phyloP scores from a whole-genome alignment of 2,329 filamentous ascomycete species.

The Volutella citrinella region DNA sequence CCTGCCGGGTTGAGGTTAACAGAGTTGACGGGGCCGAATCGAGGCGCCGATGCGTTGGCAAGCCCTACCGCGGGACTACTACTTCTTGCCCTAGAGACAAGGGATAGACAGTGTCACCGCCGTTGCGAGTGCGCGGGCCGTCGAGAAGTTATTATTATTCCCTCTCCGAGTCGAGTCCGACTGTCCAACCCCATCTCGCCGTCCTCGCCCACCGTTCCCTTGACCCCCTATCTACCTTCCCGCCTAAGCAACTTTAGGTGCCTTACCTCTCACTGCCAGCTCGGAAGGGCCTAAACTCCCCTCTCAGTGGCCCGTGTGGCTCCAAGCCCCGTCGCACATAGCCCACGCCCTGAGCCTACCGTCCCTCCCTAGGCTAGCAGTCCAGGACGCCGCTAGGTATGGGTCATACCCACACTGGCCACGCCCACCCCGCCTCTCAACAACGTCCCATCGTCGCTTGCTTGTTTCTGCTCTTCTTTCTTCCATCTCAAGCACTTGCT shows the following conservation, averaged over 20 bases:
- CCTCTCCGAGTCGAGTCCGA: too few species aligned
- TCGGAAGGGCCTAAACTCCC: too few species aligned
- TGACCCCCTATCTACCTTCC: too few species aligned
- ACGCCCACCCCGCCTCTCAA: slow-evolving; percentile 30
- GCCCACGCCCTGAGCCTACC: slow-evolving; percentile 1
- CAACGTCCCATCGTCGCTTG: slow-evolving; percentile 28
- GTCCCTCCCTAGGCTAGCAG: slow-evolving; percentile 7
- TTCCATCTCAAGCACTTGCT: slow-evolving; percentile 24
- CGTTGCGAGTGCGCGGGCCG: too few species aligned
- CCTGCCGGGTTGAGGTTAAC: slow-evolving; percentile 7
- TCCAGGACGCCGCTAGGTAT: slow-evolving; percentile 11
- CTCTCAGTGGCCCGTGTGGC: slow-evolving; percentile 16
- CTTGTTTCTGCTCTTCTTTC: slow-evolving; percentile 23
- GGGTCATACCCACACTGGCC: slow-evolving; percentile 26
- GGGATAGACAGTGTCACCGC: too few species aligned
- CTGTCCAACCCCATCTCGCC: too few species aligned
- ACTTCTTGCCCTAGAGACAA: too few species aligned
- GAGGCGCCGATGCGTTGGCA: slow-evolving; percentile 13
- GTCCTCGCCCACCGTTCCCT: too few species aligned
- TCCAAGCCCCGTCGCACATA: slow-evolving; percentile 16
- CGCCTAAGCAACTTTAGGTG: too few species aligned
- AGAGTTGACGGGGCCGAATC: slow-evolving; percentile 3
- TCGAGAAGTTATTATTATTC: too few species aligned
- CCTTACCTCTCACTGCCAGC: too few species aligned
- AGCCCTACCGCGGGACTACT: too few species aligned